phyloP scores from a whole-genome alignment of 2,329 filamentous ascomycete species.

The Ophiosphaerella narmari region DNA sequence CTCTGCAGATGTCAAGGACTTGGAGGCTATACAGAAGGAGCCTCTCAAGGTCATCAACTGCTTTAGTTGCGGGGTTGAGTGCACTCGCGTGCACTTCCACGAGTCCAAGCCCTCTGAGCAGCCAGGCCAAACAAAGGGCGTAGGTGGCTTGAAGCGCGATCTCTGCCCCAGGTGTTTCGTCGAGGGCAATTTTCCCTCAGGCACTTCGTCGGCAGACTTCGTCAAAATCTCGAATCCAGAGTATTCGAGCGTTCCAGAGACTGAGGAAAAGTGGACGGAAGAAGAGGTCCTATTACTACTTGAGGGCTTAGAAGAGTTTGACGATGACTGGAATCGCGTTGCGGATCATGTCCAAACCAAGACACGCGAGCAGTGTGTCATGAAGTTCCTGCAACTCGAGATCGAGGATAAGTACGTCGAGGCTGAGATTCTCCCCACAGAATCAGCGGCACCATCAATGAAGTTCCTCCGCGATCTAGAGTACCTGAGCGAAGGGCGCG shows the following conservation, averaged over 20 bases:
- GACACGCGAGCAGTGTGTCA: slow-evolving; percentile 91
- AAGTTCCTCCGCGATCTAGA: slow-evolving; percentile 59
- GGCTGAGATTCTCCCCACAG: slow-evolving; percentile 64
- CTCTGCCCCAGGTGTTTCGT: slow-evolving; percentile 90
- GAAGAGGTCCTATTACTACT: slow-evolving; percentile 86
- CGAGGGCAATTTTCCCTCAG: slow-evolving; percentile 79
- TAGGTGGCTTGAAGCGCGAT: slow-evolving; percentile 73
- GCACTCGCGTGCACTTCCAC: slow-evolving; percentile 73
- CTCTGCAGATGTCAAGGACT: slow-evolving; percentile 65
- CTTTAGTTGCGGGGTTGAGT: slow-evolving; percentile 90
- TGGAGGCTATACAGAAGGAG: slow-evolving; percentile 64
- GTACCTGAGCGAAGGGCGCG: slow-evolving; percentile 70
- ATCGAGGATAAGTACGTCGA: slow-evolving; percentile 98
- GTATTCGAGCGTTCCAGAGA: slow-evolving; percentile 77
- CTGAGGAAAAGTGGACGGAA: slow-evolving; percentile 89
- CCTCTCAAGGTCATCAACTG: slow-evolving; percentile 75
- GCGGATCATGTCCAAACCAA: slow-evolving; percentile 90
- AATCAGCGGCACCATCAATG: slow-evolving; percentile 51
- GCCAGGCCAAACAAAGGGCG: slow-evolving; percentile 56
- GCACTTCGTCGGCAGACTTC: slow-evolving; percentile 80
- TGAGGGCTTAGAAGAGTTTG: slow-evolving; percentile 88
- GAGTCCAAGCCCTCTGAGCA: slow-evolving; percentile 64
- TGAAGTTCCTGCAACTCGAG: slow-evolving; percentile 94
- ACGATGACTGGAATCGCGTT: slow-evolving; percentile 94
- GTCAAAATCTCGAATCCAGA: slow-evolving; percentile 86